A percentile compares a stretch with the other conserved stretches of the same genome.
Conservation (phyloP, 2,329 filamentous ascomycete genomes). For the Talaromyces sp. region DNA sequence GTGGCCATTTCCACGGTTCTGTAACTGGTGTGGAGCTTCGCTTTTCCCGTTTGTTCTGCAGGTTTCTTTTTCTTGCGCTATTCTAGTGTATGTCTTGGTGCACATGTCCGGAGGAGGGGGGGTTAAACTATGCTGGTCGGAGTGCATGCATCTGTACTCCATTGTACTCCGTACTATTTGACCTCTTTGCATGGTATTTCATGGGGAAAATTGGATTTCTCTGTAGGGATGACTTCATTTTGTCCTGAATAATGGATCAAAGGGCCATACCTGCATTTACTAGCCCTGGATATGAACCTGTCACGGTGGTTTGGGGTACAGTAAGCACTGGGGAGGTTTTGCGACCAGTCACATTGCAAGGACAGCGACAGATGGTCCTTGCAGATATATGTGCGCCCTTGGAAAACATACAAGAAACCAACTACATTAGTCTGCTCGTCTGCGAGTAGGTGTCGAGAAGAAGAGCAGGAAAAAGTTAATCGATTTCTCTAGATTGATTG, state of each 20-base stretch:
- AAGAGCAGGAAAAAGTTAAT: too few relatives aligned
- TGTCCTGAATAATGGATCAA: not conserved
- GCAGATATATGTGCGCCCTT: constrained; percentile 24
- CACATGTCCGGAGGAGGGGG: not conserved
- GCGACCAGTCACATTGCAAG: constrained; percentile 35
- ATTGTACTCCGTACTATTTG: not conserved
- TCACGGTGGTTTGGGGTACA: not conserved
- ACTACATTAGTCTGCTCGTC: too few relatives aligned
- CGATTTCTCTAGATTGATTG: too few relatives aligned
- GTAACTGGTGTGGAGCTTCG: constrained; percentile 14
- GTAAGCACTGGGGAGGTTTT: constrained; percentile 4
- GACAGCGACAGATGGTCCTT: constrained; percentile 30
- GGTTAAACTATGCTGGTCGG: too few relatives aligned
- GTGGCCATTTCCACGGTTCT: constrained; percentile 15
- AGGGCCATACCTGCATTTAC: not conserved
- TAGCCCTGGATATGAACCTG: not conserved
- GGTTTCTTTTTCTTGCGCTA: not conserved
- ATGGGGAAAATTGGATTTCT: too few relatives aligned
- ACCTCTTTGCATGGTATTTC: too few relatives aligned
- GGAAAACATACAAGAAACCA: too few relatives aligned
- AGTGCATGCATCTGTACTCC: too few relatives aligned
- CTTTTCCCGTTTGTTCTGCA: constrained; percentile 10
- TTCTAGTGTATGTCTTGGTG: not conserved
- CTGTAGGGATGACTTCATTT: not conserved
- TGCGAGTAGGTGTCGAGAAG: too few relatives aligned